Conservation (phyloP, 2,329 filamentous ascomycete species). For the Fusarium napiforme region DNA sequence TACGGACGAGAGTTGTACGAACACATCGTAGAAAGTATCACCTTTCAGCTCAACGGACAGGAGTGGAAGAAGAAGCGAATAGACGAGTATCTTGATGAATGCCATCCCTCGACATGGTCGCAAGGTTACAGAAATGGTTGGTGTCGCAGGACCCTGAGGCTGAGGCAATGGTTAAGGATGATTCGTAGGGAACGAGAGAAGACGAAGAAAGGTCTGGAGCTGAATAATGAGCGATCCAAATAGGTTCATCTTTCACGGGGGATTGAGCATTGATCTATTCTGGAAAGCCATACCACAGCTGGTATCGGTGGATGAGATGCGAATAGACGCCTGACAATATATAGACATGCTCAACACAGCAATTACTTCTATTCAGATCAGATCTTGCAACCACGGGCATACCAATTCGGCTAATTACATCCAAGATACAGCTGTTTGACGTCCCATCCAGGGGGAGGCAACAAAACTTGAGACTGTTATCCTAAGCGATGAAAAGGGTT, state of each 20-base stretch:
- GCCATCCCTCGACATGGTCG: not conserved
- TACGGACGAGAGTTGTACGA: not conserved
- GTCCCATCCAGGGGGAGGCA: no score
- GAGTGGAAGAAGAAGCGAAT: not conserved
- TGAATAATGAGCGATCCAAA: not conserved
- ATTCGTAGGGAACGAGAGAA: not conserved
- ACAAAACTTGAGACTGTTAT: no score
- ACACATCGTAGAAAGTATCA: not conserved
- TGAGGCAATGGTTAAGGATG: not conserved
- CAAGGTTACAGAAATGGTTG: not conserved
- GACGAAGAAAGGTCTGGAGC: not conserved
- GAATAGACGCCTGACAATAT: not conserved
- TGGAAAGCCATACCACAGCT: rapidly evolving
- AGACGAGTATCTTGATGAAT: not conserved
- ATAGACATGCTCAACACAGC: not conserved
- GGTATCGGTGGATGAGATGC: not conserved
- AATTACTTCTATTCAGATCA: not conserved
- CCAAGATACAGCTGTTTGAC: rapidly evolving
- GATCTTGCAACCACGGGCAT: no score
- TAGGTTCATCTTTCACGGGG: rapidly evolving
- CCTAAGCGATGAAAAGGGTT: no score
- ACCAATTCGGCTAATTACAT: no score
- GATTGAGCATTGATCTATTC: no score
- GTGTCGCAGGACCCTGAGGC: not conserved
- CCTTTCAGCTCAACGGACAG: not conserved